These are phyloP conservation scores for Alternaria panax DNA, from an alignment of 2,329 filamentous ascomycete genomes.

Conservation along the genomic window DNA sequence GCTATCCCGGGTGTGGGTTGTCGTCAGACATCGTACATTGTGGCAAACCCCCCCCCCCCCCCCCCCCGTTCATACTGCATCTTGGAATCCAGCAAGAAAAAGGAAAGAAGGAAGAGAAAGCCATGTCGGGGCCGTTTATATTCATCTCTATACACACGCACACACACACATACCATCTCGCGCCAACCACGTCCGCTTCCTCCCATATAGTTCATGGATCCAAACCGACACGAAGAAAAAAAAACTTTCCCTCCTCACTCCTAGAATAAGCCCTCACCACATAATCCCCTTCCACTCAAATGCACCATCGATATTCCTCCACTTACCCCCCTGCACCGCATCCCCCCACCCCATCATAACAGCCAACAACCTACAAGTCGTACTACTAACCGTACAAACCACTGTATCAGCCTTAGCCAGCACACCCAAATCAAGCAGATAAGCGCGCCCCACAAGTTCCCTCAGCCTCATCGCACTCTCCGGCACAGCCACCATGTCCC, in stretches of 20 bases:
- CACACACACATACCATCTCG: background rate
- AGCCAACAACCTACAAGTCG: slow-evolving; percentile 73
- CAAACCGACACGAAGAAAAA: background rate
- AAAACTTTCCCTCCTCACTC: too few species aligned
- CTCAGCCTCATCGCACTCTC: slow-evolving; percentile 69
- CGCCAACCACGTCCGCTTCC: background rate
- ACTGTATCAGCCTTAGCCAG: slow-evolving; percentile 73
- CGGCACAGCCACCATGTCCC: slow-evolving; percentile 34
- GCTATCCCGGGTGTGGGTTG: too few species aligned
- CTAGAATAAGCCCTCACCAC: slow-evolving; percentile 43
- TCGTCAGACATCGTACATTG: background rate
- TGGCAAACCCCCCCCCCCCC: background rate
- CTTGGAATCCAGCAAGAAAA: background rate
- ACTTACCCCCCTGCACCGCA: slow-evolving; percentile 60
- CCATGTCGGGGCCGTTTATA: background rate
- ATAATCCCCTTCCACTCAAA: slow-evolving; percentile 50
- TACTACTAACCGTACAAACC: slow-evolving; percentile 77
- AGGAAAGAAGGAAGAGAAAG: background rate
- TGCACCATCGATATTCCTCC: slow-evolving; percentile 71
- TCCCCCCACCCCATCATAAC: slow-evolving; percentile 88
- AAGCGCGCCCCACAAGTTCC: slow-evolving; percentile 79
- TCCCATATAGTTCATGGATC: background rate
- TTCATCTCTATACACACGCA: background rate
- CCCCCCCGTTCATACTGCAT: background rate
- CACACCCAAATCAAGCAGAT: slow-evolving; percentile 80